Evolutionary conservation across 768 basidiomycete genomes (phyloP).

Genomic region (Leccinum variicolor): DNA sequence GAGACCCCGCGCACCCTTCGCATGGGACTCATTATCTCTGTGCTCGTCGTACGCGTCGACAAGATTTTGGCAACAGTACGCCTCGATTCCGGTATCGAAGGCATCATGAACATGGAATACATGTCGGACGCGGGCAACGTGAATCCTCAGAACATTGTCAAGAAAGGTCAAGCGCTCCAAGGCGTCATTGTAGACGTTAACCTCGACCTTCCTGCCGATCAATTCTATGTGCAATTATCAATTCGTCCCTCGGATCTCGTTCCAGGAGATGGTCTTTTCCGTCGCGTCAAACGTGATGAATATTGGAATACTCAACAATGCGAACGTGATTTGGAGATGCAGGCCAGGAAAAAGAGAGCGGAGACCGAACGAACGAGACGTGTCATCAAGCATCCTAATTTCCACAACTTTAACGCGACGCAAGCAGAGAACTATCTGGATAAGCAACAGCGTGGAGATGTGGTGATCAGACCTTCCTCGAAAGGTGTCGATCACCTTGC

Average conservation of each 20-base stretch:
- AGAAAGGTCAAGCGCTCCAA: slow-evolving; percentile 76
- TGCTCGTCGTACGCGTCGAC: slow-evolving; percentile 55
- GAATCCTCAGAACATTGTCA: slow-evolving; percentile 48
- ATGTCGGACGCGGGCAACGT: slow-evolving; percentile 47
- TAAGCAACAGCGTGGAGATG: slow-evolving; percentile 90
- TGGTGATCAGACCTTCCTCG: slow-evolving; percentile 93
- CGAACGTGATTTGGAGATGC: slow-evolving; percentile 66
- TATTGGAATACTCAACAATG: slow-evolving; percentile 64
- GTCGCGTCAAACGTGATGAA: slow-evolving; percentile 56
- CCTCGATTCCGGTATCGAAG: slow-evolving; percentile 94
- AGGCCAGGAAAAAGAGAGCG: slow-evolving; percentile 79
- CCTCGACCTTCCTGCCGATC: slow-evolving; percentile 55
- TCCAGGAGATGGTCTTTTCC: slow-evolving; percentile 60
- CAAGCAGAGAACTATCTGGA: slow-evolving; percentile 90
- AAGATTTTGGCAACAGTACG: slow-evolving; percentile 53
- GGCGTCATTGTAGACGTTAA: slow-evolving; percentile 76
- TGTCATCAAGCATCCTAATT: slow-evolving; percentile 96
- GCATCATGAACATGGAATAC: slow-evolving; percentile 59
- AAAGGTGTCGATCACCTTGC: slow-evolving; percentile 92
- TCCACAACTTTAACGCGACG: slow-evolving; percentile 88
- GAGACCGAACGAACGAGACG: slow-evolving; percentile 77
- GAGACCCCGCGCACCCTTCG: slow-evolving; percentile 80
- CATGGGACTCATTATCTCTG: slow-evolving; percentile 79
- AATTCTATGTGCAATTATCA: slow-evolving; percentile 73
- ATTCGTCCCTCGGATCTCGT: slow-evolving; percentile 58